These are phyloP conservation scores for Heterobasidion irregulare DNA, from an alignment of 1,284 basidiomycete genomes.

Conservation along the genomic window DNA sequence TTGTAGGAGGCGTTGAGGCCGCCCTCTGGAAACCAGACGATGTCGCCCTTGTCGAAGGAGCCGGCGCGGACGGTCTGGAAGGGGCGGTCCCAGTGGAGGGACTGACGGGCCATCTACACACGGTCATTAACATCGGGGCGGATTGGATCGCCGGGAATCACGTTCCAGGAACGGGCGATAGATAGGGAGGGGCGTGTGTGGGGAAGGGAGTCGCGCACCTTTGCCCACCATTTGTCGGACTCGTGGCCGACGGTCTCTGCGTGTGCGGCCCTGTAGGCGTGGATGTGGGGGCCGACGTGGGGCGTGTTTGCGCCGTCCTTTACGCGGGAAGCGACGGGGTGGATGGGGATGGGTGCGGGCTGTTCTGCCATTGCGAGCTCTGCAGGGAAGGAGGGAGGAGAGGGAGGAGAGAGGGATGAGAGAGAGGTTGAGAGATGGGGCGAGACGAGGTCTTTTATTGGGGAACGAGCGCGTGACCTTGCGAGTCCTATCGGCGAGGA, in stretches of 20 bases:
- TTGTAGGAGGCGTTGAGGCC: slow-evolving; percentile 92
- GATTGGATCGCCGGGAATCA: no score
- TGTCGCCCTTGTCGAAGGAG: slow-evolving; percentile 80
- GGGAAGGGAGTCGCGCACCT: slow-evolving; percentile 37
- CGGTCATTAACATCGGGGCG: slow-evolving; percentile 1
- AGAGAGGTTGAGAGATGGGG: background rate
- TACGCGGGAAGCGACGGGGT: slow-evolving; percentile 68
- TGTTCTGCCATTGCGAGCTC: slow-evolving; percentile 8
- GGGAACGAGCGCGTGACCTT: no score
- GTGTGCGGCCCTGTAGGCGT: slow-evolving; percentile 65
- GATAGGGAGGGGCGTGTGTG: background rate
- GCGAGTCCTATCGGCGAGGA: no score
- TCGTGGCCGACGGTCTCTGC: slow-evolving; percentile 64
- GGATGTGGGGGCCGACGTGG: slow-evolving; percentile 69
- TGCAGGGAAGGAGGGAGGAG: background rate
- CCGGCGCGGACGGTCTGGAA: slow-evolving; percentile 89
- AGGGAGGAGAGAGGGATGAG: background rate
- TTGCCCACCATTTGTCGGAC: slow-evolving; percentile 84
- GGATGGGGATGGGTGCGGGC: slow-evolving; percentile 20
- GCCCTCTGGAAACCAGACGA: slow-evolving; percentile 94
- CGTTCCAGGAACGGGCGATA: background rate
- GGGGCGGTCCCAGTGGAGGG: slow-evolving; percentile 84
- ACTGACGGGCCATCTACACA: slow-evolving; percentile 67
- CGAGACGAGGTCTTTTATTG: background rate
- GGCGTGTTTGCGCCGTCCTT: slow-evolving; percentile 52